Base-by-base conservation (phyloP, 257 asterid genomes). In the Asclepias syriaca region DNA sequence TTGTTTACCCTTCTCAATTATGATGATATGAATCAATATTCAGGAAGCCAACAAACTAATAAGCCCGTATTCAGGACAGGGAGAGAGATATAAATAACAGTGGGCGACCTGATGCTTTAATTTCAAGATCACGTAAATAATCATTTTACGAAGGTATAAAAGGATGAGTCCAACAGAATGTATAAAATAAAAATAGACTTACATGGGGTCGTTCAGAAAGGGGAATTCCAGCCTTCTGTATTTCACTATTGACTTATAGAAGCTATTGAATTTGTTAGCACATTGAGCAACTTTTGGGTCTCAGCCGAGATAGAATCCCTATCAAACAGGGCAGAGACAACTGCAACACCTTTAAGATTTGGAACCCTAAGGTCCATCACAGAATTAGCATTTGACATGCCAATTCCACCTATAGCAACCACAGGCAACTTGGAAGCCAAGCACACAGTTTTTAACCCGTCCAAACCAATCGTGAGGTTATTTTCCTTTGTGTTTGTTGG, bases 341-440 rank as follows among this genome's bases (percentile, higher is more conserved):
- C 98, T 13, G 98, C 99, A 73, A 94, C 92, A 12, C 99, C 98
- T 81, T 81, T 72, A 60, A 94, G 82, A 77, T 81, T 87, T 6
- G 87, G 87, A 1, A 77, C 80, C 18, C 84, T 91, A 22, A 87
- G 53, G 70, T 72, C 89, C 95, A 94, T 78, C 54, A 94, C 95
- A 34, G 81, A 69, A 51, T 56, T 79, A 6, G 77, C 95, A 74
- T 91, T 94, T 16, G 96, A 83, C 49, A 71, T 45, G 66, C 89
- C 96, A 24, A 94, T 88, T 27, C 99, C 99, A 3, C 99, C 99
- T 29, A 94, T 94, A 11, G 89, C 99, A 59, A 94, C 99, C 65
- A 91, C 96, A 21, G 99, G 97, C 79, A 94, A 75, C 87, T 85
- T 88, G 65, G 99, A 91, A 40, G 79, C 78, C 74, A 80, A 37